These are phyloP conservation scores for Podila epicladia DNA, from an alignment of 192 early-diverging fungal genomes.

Conservation along the genomic window DNA sequence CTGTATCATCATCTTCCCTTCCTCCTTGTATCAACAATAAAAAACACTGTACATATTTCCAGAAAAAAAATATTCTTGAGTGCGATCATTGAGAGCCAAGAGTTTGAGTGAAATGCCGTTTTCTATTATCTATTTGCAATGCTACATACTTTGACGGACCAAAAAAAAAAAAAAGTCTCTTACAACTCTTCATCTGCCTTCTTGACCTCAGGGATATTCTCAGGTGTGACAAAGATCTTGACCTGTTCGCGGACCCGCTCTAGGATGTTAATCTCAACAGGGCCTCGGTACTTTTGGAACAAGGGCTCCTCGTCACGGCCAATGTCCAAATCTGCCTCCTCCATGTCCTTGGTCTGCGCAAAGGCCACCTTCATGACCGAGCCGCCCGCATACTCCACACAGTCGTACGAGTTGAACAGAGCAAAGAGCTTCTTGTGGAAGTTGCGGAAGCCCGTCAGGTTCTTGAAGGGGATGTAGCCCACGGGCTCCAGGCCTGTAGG, in stretches of 20 bases:
- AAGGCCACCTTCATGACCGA: conserved; percentile 65
- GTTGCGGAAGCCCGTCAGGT: conserved; percentile 52
- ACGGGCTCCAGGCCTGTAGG: conserved; percentile 42
- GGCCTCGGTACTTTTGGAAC: conserved; percentile 49
- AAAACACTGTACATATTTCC: too few relatives aligned
- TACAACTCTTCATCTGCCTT: not conserved
- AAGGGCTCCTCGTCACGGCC: conserved; percentile 52
- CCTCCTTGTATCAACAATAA: too few relatives aligned
- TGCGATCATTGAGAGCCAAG: too few relatives aligned
- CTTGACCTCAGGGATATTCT: conserved; percentile 28
- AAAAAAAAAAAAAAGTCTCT: too few relatives aligned
- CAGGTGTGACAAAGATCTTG: conserved; percentile 42
- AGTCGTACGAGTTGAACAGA: conserved; percentile 54
- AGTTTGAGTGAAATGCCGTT: too few relatives aligned
- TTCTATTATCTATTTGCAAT: too few relatives aligned
- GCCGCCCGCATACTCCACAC: conserved; percentile 56
- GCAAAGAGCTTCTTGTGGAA: conserved; percentile 53
- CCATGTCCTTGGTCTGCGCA: conserved; percentile 57
- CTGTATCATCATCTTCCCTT: too few relatives aligned
- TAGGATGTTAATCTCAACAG: conserved; percentile 34
- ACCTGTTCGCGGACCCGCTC: conserved; percentile 40
- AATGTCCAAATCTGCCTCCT: conserved; percentile 48
- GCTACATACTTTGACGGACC: too few relatives aligned
- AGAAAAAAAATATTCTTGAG: too few relatives aligned
- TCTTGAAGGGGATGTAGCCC: conserved; percentile 43